phyloP scores from a whole-genome alignment of 1,139 yeast species.

The Yamadazyma pseudoaaseri region DNA sequence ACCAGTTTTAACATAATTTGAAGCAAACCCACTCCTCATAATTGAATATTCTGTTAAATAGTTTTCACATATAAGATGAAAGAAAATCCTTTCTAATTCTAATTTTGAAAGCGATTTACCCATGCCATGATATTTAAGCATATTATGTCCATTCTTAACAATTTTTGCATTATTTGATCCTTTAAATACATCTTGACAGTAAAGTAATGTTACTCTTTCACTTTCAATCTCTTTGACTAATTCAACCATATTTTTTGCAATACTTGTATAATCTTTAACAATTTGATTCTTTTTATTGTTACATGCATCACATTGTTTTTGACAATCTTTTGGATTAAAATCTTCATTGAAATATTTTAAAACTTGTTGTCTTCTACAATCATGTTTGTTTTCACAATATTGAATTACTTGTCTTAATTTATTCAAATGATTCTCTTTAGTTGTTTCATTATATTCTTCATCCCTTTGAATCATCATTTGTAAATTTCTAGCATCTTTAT shows the following conservation, averaged over 20 bases:
- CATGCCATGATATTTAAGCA: constrained; percentile 60
- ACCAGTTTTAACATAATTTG: constrained; percentile 69
- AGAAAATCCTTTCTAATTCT: constrained; percentile 79
- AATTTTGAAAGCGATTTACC: constrained; percentile 64
- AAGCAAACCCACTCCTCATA: constrained; percentile 74
- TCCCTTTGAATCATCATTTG: constrained; percentile 80
- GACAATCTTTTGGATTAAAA: constrained; percentile 67
- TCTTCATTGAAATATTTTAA: constrained; percentile 85
- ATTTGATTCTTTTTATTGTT: constrained; percentile 42
- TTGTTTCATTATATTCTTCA: constrained; percentile 58
- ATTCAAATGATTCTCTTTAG: constrained; percentile 74
- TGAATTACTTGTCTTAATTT: constrained; percentile 83
- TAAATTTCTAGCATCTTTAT: constrained; percentile 71
- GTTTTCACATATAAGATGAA: constrained; percentile 68
- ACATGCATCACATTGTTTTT: constrained; percentile 85
- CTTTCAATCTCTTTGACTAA: constrained; percentile 57
- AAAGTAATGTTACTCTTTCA: constrained; percentile 69
- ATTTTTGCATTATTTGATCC: constrained; percentile 72
- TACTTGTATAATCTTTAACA: constrained; percentile 66
- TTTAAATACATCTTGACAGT: constrained; percentile 80
- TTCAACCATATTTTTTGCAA: constrained; percentile 58
- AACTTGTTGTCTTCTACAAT: constrained; percentile 87
- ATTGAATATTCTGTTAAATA: constrained; percentile 70
- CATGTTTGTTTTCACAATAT: constrained; percentile 88
- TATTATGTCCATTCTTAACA: constrained; percentile 60